These are phyloP conservation scores for Haematococcus lacustris DNA, from an alignment of 139 green algal genomes.

Conservation along the genomic window DNA sequence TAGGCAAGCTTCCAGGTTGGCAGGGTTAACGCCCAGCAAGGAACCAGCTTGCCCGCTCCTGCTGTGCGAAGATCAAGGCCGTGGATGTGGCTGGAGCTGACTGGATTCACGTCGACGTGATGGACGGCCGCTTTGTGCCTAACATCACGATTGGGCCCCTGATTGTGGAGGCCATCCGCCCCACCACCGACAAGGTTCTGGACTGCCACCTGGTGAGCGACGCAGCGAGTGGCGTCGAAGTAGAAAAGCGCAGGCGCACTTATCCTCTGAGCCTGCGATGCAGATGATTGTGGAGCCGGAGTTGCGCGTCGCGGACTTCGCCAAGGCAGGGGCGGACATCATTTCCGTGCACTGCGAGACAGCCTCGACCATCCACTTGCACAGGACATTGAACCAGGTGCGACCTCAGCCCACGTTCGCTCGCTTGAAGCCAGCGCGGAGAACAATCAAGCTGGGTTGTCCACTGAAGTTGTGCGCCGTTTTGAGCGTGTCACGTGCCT, in stretches of 20 bases:
- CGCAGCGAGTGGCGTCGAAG: too few species aligned
- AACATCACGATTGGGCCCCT: conserved; percentile 99
- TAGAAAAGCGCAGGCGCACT: background rate
- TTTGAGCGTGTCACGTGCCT: too few species aligned
- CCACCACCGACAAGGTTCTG: conserved; percentile 90
- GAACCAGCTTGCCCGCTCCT: too few species aligned
- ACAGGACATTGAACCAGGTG: conserved; percentile 85
- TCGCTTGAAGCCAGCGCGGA: too few species aligned
- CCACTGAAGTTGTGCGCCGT: too few species aligned
- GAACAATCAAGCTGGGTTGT: too few species aligned
- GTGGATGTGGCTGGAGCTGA: conserved; percentile 90
- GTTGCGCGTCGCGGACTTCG: conserved; percentile 86
- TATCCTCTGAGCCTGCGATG: too few species aligned
- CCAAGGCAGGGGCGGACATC: conserved; percentile 98
- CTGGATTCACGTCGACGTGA: conserved; percentile 97
- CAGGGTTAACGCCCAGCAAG: too few species aligned
- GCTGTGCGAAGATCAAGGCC: conserved; percentile 80
- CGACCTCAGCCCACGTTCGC: too few species aligned
- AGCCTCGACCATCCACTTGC: conserved; percentile 90
- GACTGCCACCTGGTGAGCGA: conserved; percentile 85
- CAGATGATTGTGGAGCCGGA: conserved; percentile 99
- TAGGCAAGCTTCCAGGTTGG: too few species aligned
- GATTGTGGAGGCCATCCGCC: conserved; percentile 91
- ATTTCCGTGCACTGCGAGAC: conserved; percentile 92
- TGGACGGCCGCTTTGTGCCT: conserved; percentile 94